Conservation (phyloP, 352 stramenopile species). For the Phytophthora cactorum region DNA sequence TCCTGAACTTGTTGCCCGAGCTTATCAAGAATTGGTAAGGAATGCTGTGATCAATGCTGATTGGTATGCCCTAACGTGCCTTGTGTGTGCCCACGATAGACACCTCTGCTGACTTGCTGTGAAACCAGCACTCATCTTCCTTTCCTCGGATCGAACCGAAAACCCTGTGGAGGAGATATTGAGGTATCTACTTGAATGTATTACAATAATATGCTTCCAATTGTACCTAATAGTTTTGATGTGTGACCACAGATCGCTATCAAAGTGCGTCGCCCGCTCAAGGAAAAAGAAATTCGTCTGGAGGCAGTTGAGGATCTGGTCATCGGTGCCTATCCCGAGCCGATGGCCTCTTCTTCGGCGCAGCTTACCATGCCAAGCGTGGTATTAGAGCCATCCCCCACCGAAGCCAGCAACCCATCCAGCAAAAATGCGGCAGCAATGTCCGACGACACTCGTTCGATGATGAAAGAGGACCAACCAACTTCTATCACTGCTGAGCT, state of each 20-base stretch:
- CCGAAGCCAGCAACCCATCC: background rate
- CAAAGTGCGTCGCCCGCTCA: constrained; percentile 60
- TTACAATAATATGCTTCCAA: background rate
- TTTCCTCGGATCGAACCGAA: constrained; percentile 76
- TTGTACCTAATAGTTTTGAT: background rate
- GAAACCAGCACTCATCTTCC: constrained; percentile 59
- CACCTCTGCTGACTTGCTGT: constrained; percentile 54
- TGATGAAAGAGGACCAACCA: constrained; percentile 5
- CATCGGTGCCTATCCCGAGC: constrained; percentile 61
- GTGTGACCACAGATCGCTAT: constrained; percentile 52
- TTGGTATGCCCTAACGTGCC: background rate
- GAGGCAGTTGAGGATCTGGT: constrained; percentile 57
- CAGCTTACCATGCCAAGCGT: constrained; percentile 23
- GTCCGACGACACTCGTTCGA: background rate
- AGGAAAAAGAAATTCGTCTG: constrained; percentile 60
- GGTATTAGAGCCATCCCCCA: constrained; percentile 9
- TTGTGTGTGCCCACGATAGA: constrained; percentile 26
- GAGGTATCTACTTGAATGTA: constrained; percentile 44
- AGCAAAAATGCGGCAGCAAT: background rate
- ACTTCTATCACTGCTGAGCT: background rate
- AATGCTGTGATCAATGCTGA: background rate
- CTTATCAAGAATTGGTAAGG: constrained; percentile 70
- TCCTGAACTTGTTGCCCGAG: constrained; percentile 67
- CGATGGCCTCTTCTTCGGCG: constrained; percentile 6
- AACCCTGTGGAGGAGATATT: constrained; percentile 65